These are phyloP conservation scores for Phytophthora cactorum DNA, from an alignment of 352 stramenopile genomes.

Conservation along the genomic window DNA sequence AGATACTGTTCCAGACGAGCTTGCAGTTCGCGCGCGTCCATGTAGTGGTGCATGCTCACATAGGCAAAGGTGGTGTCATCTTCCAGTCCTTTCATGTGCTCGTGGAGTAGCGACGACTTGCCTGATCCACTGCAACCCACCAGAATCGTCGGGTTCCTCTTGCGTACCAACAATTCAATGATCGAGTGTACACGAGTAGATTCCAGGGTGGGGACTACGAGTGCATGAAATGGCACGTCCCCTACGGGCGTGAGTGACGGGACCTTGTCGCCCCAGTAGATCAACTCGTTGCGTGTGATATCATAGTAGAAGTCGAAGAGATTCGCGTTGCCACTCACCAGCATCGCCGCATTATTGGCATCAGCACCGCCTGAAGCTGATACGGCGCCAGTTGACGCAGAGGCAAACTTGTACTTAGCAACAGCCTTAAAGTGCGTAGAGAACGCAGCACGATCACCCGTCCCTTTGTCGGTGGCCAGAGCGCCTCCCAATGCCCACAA, in stretches of 20 bases:
- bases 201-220: slow-evolving; percentile 83
- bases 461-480: slow-evolving; percentile 87
- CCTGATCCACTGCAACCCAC: slow-evolving; percentile 85
- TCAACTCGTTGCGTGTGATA: slow-evolving; percentile 70
- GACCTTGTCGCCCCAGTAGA: slow-evolving; percentile 81
- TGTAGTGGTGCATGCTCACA: slow-evolving; percentile 90
- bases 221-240: slow-evolving; percentile 62
- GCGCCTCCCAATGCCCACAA: slow-evolving; percentile 96
- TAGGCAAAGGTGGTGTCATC: slow-evolving; percentile 62
- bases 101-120: slow-evolving; percentile 81
- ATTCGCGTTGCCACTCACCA: slow-evolving; percentile 30
- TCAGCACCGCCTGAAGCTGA: slow-evolving; percentile 14
- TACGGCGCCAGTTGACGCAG: slow-evolving; percentile 1
- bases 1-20: slow-evolving; percentile 78
- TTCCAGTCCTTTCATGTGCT: slow-evolving; percentile 75
- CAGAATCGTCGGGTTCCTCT: slow-evolving; percentile 67
- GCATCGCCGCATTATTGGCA: slow-evolving; percentile 18
- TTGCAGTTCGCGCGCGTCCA: slow-evolving; percentile 83
- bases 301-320: slow-evolving; percentile 89
- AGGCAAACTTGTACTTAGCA: slow-evolving; percentile 78
- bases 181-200: slow-evolving; percentile 72
- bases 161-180: slow-evolving; percentile 59
- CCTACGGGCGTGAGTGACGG: slow-evolving; percentile 29
- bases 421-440: slow-evolving; percentile 63
- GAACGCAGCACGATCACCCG: slow-evolving; percentile 66